Base-by-base conservation (phyloP, 805 yeast genomes). In the Lipomyces starkeyi region DNA sequence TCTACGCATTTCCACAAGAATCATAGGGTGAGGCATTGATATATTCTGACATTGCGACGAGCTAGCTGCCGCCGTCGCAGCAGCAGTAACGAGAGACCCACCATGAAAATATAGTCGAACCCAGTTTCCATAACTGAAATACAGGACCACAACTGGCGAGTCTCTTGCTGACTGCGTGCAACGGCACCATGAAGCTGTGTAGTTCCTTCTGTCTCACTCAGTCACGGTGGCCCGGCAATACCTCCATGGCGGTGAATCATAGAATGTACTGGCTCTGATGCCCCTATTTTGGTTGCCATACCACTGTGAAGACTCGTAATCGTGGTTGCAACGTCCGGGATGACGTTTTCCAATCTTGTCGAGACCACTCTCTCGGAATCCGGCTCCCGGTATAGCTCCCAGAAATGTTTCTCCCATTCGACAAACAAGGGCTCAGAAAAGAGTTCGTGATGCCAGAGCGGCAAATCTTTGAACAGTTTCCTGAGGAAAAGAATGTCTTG, bases 61-160 rank as follows among this genome's bases (percentile, higher is more conserved):
- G n/a, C 3, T 40, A 40, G 47, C 47, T 4, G 47, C 47, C n/a
- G n/a, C n/a, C n/a, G n/a, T n/a, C n/a, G n/a, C n/a, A 1, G 47
- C 47, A 13, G 47, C 47, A 40, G 47, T 40, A 40, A 40, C 47
- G 17, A 40, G 47, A 40, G 47, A 40, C 47, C 47, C 47, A 40
- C 47, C 47, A 40, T 40, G 47, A 40, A 40, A 40, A 40, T 40
- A 8, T 40, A 40, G n/a, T 14, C 11, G 47, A 40, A 40, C n/a
- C 13, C 13, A 40, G 47, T 40, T 40, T 40, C 47, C 47, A 40
- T 40, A 8, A 40, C 47, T 40, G 47, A 40, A 5, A 40, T 11
- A 1, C 43, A 11, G 43, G 43, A 37, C 43, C 11, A 8, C 43
- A 37, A 37, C 17, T 37, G 43, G 43, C 43, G 43, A 13, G 43